phyloP scores from a whole-genome alignment of 306 rosid species.

The Rosa rugosa region DNA sequence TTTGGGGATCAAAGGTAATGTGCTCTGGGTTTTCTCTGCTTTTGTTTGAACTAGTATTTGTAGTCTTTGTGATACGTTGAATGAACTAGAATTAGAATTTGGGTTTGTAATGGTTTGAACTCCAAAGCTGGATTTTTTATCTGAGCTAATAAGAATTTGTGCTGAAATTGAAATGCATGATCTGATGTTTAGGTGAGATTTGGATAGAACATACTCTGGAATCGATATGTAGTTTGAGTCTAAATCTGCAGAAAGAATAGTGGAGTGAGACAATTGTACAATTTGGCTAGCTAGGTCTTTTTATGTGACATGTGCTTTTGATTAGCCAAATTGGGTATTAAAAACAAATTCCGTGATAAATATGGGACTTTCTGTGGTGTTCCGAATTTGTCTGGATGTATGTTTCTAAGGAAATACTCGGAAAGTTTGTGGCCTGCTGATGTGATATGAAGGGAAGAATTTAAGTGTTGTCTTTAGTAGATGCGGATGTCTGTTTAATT shows the following conservation, averaged over 20 bases:
- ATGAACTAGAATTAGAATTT: neutral
- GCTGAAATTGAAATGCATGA: conserved; percentile 3
- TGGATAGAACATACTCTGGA: neutral
- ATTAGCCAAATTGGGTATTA: neutral
- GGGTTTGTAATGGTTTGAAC: neutral
- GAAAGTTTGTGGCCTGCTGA: neutral
- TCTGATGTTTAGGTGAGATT: neutral
- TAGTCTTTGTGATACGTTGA: neutral
- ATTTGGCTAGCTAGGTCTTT: neutral
- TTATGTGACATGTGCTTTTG: neutral
- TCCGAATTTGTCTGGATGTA: neutral
- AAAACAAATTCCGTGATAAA: neutral
- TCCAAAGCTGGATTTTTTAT: neutral
- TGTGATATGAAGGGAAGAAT: neutral
- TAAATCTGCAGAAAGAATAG: too few species aligned
- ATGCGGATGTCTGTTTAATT: neutral
- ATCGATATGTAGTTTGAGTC: neutral
- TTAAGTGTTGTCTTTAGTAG: neutral
- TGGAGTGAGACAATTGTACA: neutral
- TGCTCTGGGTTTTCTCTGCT: neutral
- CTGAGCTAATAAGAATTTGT: neutral
- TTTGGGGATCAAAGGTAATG: conserved; percentile 85
- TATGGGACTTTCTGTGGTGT: too few species aligned
- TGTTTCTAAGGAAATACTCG: neutral
- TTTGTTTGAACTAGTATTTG: neutral